phyloP scores from a whole-genome alignment of 768 basidiomycete species.

The Kwoniella dejecticola region DNA sequence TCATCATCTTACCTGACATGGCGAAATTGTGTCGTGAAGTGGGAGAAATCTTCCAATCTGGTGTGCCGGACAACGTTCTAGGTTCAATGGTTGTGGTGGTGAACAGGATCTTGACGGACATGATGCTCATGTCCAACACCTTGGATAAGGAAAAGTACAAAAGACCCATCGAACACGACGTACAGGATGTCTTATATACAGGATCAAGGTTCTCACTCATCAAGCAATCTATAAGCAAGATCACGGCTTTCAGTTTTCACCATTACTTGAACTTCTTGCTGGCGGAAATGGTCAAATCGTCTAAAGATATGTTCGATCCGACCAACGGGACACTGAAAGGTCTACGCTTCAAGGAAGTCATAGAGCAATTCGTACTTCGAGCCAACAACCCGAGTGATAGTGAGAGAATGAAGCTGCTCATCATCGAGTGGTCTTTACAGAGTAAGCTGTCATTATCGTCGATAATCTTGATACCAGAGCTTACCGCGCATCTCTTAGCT shows the following conservation, averaged over 20 bases:
- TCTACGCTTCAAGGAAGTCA: slow-evolving; percentile 17
- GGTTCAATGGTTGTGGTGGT: slow-evolving; percentile 25
- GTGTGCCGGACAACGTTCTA: slow-evolving; percentile 63
- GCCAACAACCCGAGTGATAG: slow-evolving; percentile 61
- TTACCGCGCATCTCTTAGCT: slow-evolving; percentile 15
- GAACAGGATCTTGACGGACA: slow-evolving; percentile 35
- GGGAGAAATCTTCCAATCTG: slow-evolving; percentile 75
- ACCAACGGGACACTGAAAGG: slow-evolving; percentile 7
- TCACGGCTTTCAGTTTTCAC: slow-evolving; percentile 44
- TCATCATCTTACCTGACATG: slow-evolving; percentile 88
- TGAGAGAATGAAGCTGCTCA: slow-evolving; percentile 69
- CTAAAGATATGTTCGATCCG: slow-evolving; percentile 13
- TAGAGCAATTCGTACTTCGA: slow-evolving; percentile 20
- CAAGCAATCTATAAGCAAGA: slow-evolving; percentile 25
- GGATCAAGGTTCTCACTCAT: slow-evolving; percentile 25
- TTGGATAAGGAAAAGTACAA: slow-evolving; percentile 36
- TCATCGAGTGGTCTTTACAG: slow-evolving; percentile 86
- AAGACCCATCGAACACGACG: slow-evolving; percentile 18
- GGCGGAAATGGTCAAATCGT: slow-evolving; percentile 38
- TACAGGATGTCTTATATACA: slow-evolving; percentile 29
- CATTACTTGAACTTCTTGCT: slow-evolving; percentile 41
- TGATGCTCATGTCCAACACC: slow-evolving; percentile 31
- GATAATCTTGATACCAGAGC: neutral
- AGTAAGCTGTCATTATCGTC: slow-evolving; percentile 61
- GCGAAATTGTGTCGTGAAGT: slow-evolving; percentile 85